Percentiles rank a stretch among this genome's conserved stretches.
phyloP scores from a whole-genome alignment of 2,329 filamentous ascomycete genomes.

The Cercospora sesami region DNA sequence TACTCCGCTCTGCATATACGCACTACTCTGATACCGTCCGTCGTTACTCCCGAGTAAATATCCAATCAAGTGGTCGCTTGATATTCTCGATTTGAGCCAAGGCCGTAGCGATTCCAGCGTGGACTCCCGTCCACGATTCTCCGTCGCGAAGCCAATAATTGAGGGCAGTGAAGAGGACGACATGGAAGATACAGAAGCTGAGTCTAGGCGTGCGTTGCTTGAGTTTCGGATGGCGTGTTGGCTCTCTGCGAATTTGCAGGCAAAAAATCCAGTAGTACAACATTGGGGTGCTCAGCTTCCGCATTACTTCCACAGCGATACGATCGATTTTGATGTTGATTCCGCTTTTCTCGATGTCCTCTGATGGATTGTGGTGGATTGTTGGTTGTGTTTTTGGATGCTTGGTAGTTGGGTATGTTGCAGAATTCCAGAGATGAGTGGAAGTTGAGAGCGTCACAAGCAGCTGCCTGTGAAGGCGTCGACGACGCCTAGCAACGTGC shows the following conservation, averaged over 20 bases:
- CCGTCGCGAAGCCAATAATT: not conserved
- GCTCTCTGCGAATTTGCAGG: not conserved
- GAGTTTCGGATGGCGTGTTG: not conserved
- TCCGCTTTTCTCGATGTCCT: not conserved
- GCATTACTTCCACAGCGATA: not conserved
- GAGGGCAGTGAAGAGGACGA: not conserved
- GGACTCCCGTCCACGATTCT: not conserved
- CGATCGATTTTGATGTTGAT: not conserved
- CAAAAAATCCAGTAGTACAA: not conserved
- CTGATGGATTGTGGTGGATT: not conserved
- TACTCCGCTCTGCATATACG: not conserved
- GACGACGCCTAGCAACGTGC: not conserved
- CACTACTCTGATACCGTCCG: not conserved
- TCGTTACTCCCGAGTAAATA: not conserved
- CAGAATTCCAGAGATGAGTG: no score
- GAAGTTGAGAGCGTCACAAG: not conserved
- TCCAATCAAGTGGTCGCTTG: not conserved
- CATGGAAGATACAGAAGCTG: not conserved
- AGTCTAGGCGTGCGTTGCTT: not conserved
- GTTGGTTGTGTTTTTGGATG: not conserved
- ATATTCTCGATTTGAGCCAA: not conserved
- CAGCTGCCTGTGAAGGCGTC: not conserved
- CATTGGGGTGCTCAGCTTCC: not conserved
- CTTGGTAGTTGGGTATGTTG: no score
- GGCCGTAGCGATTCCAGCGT: not conserved